Evolutionary conservation across 164 flowering plant genomes (phyloP).

Genomic region (Berberis thunbergii): DNA sequence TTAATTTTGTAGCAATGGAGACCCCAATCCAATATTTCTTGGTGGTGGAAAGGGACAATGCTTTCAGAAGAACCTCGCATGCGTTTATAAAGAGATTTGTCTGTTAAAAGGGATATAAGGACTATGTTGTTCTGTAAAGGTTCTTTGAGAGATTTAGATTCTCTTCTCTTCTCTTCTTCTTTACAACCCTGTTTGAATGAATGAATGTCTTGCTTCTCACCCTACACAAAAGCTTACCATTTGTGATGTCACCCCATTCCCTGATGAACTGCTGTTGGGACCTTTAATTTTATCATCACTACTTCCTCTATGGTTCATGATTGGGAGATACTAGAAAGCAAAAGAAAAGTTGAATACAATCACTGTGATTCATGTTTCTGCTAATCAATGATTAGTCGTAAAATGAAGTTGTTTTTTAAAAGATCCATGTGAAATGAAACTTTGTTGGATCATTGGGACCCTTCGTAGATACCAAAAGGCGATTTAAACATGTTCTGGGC

Average conservation of each 20-base stretch:
- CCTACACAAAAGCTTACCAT: not conserved
- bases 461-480: no score
- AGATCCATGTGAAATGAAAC: no score
- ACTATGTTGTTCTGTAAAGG: not conserved
- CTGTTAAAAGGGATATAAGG: not conserved
- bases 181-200: not conserved
- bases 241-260: conserved; percentile 7
- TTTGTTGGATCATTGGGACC: no score
- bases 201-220: conserved; percentile 1
- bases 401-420: no score
- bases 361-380: no score
- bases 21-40: not conserved
- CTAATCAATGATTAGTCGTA: no score
- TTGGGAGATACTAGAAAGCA: no score
- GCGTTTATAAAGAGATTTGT: conserved; percentile 5
- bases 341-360: no score
- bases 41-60: not conserved
- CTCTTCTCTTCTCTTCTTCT: conserved; percentile 1
- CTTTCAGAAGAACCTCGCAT: conserved; percentile 4
- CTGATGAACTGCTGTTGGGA: not conserved
- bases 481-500: no score
- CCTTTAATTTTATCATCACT: conserved; percentile 5
- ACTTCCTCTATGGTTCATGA: not conserved
- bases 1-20: not conserved
- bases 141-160: not conserved